A percentile compares a stretch with the other conserved stretches of the same genome.
Evolutionary conservation across 805 yeast species (phyloP).

Genomic region (Nadsonia fulvescens): DNA sequence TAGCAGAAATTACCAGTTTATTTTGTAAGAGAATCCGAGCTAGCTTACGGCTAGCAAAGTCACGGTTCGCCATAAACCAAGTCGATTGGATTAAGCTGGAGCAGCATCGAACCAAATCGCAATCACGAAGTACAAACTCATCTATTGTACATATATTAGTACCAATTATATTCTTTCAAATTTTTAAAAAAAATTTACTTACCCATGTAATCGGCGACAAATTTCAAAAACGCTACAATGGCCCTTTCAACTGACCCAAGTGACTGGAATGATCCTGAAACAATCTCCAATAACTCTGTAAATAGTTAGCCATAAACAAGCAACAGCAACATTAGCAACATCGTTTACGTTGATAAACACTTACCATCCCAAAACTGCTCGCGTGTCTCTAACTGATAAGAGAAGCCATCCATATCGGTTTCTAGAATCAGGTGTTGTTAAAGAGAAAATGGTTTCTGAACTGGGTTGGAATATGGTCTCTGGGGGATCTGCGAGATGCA

Average conservation of each 20-base stretch:
- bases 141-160: too few relatives aligned
- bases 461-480: too few relatives aligned
- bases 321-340: not conserved
- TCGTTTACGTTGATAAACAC: slow-evolving; percentile 1
- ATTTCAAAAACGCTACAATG: slow-evolving; percentile 13
- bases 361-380: slow-evolving; percentile 18
- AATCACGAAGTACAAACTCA: too few relatives aligned
- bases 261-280: slow-evolving; percentile 27
- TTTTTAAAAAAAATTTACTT: slow-evolving; percentile 10
- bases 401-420: slow-evolving; percentile 17
- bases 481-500: too few relatives aligned
- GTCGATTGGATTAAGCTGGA: too few relatives aligned
- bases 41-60: slow-evolving; percentile 22
- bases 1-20: slow-evolving; percentile 8
- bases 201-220: slow-evolving; percentile 14
- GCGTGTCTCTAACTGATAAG: slow-evolving; percentile 14
- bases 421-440: too few relatives aligned
- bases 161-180: too few relatives aligned
- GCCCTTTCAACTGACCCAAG: slow-evolving; percentile 15
- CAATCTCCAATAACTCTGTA: slow-evolving; percentile 38
- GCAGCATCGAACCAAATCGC: too few relatives aligned
- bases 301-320: slow-evolving; percentile 26
- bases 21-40: slow-evolving; percentile 19
- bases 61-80: slow-evolving; percentile 35
- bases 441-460: too few relatives aligned